Evolutionary conservation across 768 basidiomycete species (phyloP).

Genomic region (Filobasidium wieringae): DNA sequence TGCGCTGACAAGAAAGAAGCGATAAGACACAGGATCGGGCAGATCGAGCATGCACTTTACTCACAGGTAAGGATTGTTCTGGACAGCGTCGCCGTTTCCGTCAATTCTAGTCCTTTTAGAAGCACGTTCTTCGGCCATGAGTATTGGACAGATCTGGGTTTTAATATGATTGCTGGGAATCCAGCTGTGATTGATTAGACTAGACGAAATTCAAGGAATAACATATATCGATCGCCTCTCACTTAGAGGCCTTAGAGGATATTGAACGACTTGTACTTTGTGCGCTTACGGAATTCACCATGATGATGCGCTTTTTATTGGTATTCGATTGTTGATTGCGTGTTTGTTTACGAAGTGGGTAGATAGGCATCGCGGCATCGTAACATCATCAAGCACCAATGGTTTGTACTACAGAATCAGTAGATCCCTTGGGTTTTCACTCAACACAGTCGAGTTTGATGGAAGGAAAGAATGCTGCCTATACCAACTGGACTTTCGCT

Average conservation of each 20-base stretch:
- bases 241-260: too few relatives aligned
- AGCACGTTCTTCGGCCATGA: conserved; percentile 2
- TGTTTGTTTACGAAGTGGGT: neutral
- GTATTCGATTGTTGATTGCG: neutral
- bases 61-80: conserved; percentile 37
- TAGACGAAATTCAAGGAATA: too few relatives aligned
- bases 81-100: conserved; percentile 3
- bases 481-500: neutral
- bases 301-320: neutral
- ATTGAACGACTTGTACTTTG: too few relatives aligned
- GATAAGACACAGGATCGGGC: neutral
- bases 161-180: too few relatives aligned
- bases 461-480: neutral
- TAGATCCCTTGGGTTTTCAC: too few relatives aligned
- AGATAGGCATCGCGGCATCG: too few relatives aligned
- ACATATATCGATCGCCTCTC: too few relatives aligned
- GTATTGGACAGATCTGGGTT: too few relatives aligned
- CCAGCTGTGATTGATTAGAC: too few relatives aligned
- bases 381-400: too few relatives aligned
- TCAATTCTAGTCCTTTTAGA: conserved; percentile 6
- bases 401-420: too few relatives aligned
- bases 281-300: neutral
- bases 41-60: neutral
- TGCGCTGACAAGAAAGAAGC: neutral
- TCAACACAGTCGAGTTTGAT: too few relatives aligned